Base-by-base conservation (phyloP, 306 rosid species). In the Astragalus membranaceus region DNA sequence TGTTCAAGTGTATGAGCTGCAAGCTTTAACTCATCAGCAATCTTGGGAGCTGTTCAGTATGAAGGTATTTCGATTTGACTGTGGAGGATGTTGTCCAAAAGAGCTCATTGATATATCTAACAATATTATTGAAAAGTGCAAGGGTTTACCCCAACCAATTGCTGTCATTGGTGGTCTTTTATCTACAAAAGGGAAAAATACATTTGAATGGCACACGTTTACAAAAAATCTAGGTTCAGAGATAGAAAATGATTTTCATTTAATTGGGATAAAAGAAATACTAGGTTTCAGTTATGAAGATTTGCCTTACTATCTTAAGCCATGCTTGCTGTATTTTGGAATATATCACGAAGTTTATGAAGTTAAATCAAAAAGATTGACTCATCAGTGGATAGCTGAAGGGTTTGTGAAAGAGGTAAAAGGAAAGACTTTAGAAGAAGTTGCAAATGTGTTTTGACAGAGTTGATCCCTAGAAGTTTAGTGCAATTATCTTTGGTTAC, bases 271-370 rank as follows among this genome's bases (percentile, higher is more conserved):
- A n/a, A n/a, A n/a, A n/a, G n/a, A n/a, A n/a, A n/a, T n/a, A n/a
- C n/a, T n/a, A n/a, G n/a, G n/a, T n/a, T n/a, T n/a, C n/a, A n/a
- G n/a, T n/a, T 0, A 15, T 12, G n/a, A 10, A 4, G 7, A 72
- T 17, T 36, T 72, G 41, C 30, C 69, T 1, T 14, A 32, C 23
- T 0, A 47, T 49, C 53, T 61, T 0, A 73, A 41, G 67, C 0
- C 20, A n/a, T 62, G 77, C 2, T 50, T 73, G 2, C 5, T 62
- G 63, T 62, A 73, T 62, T 73, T 73, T 51, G 77, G 77, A 39
- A 3, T 73, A 4, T 73, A 37, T 29, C 78, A 63, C 0, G 35
- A 73, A 51, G 63, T 37, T 6, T 39, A 13, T n/a, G 0, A 0
- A 10, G 15, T 73, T 11, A 1, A 11, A 2, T 63, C 47, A 2